Conservation (phyloP, 202 grass and related monocot genomes). For the Zizania palustris region DNA sequence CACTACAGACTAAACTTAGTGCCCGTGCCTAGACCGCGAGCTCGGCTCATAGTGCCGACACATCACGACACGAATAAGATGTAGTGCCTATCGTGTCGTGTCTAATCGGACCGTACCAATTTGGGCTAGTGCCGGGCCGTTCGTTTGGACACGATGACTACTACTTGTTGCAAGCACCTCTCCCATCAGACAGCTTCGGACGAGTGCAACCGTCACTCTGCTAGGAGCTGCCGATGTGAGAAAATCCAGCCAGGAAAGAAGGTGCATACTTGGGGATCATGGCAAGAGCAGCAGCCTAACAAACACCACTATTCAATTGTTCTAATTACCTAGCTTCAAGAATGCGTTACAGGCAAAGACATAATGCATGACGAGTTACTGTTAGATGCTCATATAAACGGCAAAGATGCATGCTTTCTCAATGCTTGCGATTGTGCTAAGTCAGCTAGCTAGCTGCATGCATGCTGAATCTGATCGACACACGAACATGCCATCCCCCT, state of each 20-base stretch:
- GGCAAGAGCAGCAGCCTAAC: slow-evolving; percentile 52
- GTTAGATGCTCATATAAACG: slow-evolving; percentile 32
- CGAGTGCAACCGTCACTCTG: not conserved
- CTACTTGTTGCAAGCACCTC: no score
- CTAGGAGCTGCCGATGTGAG: not conserved
- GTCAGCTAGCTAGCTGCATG: no score
- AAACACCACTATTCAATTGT: not conserved
- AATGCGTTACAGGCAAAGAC: slow-evolving; percentile 24
- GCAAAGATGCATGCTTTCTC: not conserved
- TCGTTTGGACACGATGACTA: no score
- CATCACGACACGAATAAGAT: no score
- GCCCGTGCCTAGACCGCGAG: no score
- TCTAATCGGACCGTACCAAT: no score
- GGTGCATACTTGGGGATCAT: slow-evolving; percentile 33
- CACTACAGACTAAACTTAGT: no score
- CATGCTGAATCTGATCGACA: not conserved
- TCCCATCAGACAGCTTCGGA: not conserved
- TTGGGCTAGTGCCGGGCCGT: no score
- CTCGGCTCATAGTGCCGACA: no score
- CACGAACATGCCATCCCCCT: slow-evolving; percentile 12
- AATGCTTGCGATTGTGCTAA: not conserved
- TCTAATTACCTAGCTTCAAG: slow-evolving; percentile 18
- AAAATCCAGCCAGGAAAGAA: slow-evolving; percentile 40
- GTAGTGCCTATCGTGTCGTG: no score
- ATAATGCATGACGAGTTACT: not conserved